Evolutionary conservation across 495 filamentous ascomycete species (phyloP).

Genomic region (Aspergillus avenaceus): DNA sequence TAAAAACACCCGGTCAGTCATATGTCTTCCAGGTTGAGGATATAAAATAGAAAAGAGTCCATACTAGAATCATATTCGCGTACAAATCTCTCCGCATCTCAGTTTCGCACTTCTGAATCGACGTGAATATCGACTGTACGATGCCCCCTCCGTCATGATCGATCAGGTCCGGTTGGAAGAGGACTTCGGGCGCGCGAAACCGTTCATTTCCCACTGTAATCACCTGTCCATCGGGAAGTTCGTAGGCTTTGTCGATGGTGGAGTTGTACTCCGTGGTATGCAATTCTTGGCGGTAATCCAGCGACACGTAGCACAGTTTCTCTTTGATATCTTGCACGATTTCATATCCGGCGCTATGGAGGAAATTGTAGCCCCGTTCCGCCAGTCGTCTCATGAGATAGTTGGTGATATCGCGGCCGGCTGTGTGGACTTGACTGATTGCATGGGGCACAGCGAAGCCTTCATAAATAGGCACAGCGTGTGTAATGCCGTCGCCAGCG

Average conservation of each 20-base stretch:
- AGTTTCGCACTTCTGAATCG: slow-evolving; percentile 99
- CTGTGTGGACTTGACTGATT: slow-evolving; percentile 99
- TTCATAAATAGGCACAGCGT: slow-evolving; percentile 99
- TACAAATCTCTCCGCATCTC: slow-evolving; percentile 99
- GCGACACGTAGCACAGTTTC: slow-evolving; percentile 98
- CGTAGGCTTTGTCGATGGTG: slow-evolving; percentile 98
- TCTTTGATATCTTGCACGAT: slow-evolving; percentile 99
- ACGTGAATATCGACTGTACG: slow-evolving; percentile 99
- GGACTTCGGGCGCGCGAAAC: slow-evolving; percentile 98
- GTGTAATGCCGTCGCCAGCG: slow-evolving; percentile 99
- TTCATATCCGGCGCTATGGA: slow-evolving; percentile 99
- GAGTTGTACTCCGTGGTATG: slow-evolving; percentile 98
- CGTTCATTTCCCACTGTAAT: slow-evolving; percentile 99
- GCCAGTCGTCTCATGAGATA: slow-evolving; percentile 99
- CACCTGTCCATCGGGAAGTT: slow-evolving; percentile 98
- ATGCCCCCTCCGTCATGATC: slow-evolving; percentile 98
- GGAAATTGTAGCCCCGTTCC: slow-evolving; percentile 99
- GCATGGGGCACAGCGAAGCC: slow-evolving; percentile 99
- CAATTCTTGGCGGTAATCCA: slow-evolving; percentile 99
- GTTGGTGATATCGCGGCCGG: slow-evolving; percentile 98
- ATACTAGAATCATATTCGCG: slow-evolving; percentile 99
- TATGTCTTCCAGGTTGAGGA: neutral
- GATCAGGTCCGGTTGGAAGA: slow-evolving; percentile 97
- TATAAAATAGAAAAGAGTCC: too few species aligned
- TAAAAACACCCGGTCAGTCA: slow-evolving; percentile 1